These are phyloP conservation scores for Persicaria tinctoria DNA, from an alignment of 148 eudicot species.

Conservation along the genomic window DNA sequence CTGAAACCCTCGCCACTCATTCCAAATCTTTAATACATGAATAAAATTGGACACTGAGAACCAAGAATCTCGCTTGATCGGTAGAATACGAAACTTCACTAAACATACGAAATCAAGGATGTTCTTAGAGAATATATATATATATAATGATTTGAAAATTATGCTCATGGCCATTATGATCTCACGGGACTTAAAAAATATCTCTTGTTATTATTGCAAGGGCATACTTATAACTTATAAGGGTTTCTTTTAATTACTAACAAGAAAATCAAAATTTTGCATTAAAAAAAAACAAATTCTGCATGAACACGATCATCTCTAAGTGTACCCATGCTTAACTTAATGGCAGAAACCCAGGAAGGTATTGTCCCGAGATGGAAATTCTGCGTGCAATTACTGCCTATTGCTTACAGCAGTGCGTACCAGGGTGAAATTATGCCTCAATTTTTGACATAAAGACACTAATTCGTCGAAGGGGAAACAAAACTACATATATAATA, in stretches of 20 bases:
- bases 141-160: neutral
- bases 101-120: neutral
- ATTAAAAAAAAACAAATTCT: neutral
- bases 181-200: neutral
- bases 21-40: neutral
- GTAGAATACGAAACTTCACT: neutral
- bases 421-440: neutral
- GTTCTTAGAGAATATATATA: neutral
- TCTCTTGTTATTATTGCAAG: neutral
- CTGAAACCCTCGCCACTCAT: neutral
- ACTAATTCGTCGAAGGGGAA: neutral
- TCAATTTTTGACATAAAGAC: neutral
- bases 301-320: neutral
- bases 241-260: neutral
- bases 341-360: neutral
- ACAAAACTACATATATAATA: neutral
- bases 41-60: neutral
- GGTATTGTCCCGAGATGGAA: neutral
- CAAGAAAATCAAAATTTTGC: neutral
- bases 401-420: too few species aligned
- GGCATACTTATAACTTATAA: too few species aligned
- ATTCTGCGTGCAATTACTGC: neutral
- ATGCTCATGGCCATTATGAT: neutral
- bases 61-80: neutral
- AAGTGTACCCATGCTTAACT: neutral